Base-by-base conservation (phyloP, 805 yeast species). In the Kodamaea sagamina region DNA sequence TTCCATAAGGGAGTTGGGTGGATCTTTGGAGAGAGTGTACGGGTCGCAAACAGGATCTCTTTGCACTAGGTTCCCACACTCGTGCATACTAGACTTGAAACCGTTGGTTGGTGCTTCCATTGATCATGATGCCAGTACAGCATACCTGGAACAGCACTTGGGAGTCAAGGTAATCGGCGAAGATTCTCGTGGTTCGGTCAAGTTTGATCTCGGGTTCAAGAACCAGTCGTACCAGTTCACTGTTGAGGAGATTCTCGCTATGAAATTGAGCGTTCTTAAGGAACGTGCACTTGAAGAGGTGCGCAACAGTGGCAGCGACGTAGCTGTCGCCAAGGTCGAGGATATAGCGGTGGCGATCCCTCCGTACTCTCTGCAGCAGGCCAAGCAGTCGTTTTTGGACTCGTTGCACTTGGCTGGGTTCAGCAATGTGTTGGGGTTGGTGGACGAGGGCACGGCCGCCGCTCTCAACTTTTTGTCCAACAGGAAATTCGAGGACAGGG, bases 391-490 rank as follows among this genome's bases (percentile, higher is more conserved):
- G 0, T 62, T 89, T 32, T 65, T 74, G 25, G 95, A 89, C 51
- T 80, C 90, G 3, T 86, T 84, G 26, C 77, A 74, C 38, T 72
- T 86, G 40, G 86, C 95, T 2, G 86, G 84, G 16, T 65, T 82
- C 46, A 52, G 66, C 9, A 69, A 77, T 35, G 78, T 82, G 10
- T 75, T 82, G 46, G 80, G 83, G 1, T 69, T 92, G 42, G 86
- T 90, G 2, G 90, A 86, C 57, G 97, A 92, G 61, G 97, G 97
- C 11, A 67, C 88, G n/a, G 93, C 98, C 2, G 89, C 88, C 11
- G 96, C 95, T 1, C 65, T 87, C 34, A 87, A 89, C 56, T 90
- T 80, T 60, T 87, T 88, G 1, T 72, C 86, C 24, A 74, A 77
- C 35, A 76, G 76, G 47, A 62, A 64, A 26, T 57, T 62, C 5